These are phyloP conservation scores for Globisporangium viniferum DNA, from an alignment of 352 stramenopile species.

Conservation along the genomic window DNA sequence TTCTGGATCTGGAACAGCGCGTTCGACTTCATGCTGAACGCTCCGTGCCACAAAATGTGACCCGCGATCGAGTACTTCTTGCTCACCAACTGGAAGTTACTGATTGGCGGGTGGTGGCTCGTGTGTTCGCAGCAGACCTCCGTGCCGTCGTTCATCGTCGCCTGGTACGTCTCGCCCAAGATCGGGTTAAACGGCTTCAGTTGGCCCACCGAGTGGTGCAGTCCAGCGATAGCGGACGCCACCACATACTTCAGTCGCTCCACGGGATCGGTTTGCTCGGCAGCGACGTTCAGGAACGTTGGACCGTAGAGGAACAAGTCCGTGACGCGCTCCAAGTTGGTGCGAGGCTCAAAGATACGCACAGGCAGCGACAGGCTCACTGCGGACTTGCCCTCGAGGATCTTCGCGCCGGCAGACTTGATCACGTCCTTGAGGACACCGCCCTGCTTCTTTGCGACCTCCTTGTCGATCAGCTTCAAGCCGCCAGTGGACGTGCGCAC, in stretches of 20 bases:
- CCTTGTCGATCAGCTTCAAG: constrained; percentile 82
- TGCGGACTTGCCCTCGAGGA: constrained; percentile 63
- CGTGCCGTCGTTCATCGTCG: constrained; percentile 69
- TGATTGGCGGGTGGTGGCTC: constrained; percentile 84
- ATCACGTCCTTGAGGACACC: constrained; percentile 86
- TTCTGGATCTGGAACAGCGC: constrained; percentile 77
- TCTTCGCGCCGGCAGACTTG: constrained; percentile 67
- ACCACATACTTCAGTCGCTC: constrained; percentile 84
- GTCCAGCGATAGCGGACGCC: constrained; percentile 66
- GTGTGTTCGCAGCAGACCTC: constrained; percentile 83
- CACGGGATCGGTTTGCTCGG: constrained; percentile 54
- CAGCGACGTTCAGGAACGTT: constrained; percentile 65
- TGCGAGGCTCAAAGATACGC: constrained; percentile 83
- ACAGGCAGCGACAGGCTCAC: constrained; percentile 84
- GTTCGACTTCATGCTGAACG: constrained; percentile 86
- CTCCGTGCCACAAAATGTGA: constrained; percentile 70
- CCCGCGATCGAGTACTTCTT: constrained; percentile 72
- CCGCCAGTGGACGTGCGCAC: constrained; percentile 67
- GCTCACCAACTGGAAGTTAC: constrained; percentile 76
- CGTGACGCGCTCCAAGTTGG: constrained; percentile 74
- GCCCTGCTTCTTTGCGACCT: constrained; percentile 82
- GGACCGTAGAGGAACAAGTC: constrained; percentile 81
- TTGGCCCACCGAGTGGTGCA: constrained; percentile 79
- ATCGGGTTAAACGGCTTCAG: constrained; percentile 88
- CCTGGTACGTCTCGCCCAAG: constrained; percentile 77